A percentile compares a stretch with the other conserved stretches of the same genome.
These are phyloP conservation scores for Afroboletus lepidellus DNA, from an alignment of 1,284 basidiomycete species.

Conservation along the genomic window DNA sequence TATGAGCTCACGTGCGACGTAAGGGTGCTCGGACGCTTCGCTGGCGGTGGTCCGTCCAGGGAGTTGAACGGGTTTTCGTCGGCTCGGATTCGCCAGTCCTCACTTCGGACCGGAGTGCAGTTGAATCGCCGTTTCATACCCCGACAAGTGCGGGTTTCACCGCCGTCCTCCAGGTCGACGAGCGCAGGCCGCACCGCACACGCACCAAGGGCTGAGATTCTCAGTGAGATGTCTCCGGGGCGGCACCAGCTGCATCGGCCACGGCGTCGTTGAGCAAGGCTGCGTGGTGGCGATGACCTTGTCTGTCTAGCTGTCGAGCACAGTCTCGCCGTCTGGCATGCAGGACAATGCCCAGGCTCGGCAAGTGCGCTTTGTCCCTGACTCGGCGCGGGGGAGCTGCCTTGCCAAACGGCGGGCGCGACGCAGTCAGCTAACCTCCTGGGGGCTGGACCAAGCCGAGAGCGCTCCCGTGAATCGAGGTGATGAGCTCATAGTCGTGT, in stretches of 20 bases:
- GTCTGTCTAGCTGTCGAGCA: neutral
- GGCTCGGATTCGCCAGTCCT: constrained; percentile 8
- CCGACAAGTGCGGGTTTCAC: neutral
- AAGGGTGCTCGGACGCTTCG: constrained; percentile 3
- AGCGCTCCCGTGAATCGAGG: neutral
- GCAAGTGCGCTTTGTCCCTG: no score
- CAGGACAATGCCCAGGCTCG: neutral
- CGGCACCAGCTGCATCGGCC: no score
- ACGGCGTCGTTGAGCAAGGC: no score
- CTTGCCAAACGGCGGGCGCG: neutral
- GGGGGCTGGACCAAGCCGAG: neutral
- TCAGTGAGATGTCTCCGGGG: no score
- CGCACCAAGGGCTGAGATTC: neutral
- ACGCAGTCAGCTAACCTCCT: neutral
- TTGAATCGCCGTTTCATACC: constrained; percentile 4
- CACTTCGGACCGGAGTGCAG: neutral
- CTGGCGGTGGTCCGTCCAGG: neutral
- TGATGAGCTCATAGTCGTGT: neutral
- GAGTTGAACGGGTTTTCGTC: constrained; percentile 5
- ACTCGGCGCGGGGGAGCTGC: no score
- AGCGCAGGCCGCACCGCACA: neutral
- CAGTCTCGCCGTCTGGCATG: neutral
- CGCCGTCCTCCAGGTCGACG: neutral
- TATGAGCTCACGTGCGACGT: constrained; percentile 11
- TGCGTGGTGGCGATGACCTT: no score